Conservation (phyloP, 2,329 filamentous ascomycete species). For the Rhytidhysteron rufulum region DNA sequence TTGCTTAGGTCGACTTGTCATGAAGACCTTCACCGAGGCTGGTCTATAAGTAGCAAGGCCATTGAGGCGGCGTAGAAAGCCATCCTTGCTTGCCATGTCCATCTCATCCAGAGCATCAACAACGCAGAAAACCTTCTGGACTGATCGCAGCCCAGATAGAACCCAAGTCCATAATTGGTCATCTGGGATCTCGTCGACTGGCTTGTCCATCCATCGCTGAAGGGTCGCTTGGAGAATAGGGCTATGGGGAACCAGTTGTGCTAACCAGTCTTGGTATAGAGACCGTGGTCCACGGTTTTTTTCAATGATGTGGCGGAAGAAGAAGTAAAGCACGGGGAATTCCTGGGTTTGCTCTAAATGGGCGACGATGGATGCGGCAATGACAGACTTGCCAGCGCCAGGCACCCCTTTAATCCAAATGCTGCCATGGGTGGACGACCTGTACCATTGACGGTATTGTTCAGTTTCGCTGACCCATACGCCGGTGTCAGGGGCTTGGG, state of each 20-base stretch:
- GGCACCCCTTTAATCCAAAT: constrained; percentile 20
- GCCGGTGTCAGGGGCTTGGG: not conserved
- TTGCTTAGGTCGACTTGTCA: constrained; percentile 42
- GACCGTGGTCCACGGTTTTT: constrained; percentile 12
- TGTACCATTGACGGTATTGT: not conserved
- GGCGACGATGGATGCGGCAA: constrained; percentile 11
- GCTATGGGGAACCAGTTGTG: not conserved
- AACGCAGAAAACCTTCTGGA: constrained; percentile 34
- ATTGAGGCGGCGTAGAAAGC: constrained; percentile 36
- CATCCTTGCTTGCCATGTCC: constrained; percentile 34
- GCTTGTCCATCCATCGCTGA: too few species aligned
- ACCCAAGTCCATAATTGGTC: constrained; percentile 11
- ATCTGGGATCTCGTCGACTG: too few species aligned
- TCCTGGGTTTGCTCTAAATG: not conserved
- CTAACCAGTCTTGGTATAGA: constrained; percentile 1
- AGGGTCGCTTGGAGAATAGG: not conserved
- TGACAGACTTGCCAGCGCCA: constrained; percentile 19
- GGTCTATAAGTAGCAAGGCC: constrained; percentile 29
- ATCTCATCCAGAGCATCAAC: constrained; percentile 49
- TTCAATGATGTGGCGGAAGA: constrained; percentile 20
- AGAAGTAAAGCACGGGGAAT: constrained; percentile 13
- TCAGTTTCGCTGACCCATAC: not conserved
- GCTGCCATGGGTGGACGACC: constrained; percentile 1
- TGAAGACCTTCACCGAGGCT: constrained; percentile 37
- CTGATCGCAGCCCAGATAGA: constrained; percentile 7